Percentiles rank a stretch among this genome's conserved stretches.
Evolutionary conservation across 805 yeast genomes (phyloP).

Genomic region (Kodamaea restingae): DNA sequence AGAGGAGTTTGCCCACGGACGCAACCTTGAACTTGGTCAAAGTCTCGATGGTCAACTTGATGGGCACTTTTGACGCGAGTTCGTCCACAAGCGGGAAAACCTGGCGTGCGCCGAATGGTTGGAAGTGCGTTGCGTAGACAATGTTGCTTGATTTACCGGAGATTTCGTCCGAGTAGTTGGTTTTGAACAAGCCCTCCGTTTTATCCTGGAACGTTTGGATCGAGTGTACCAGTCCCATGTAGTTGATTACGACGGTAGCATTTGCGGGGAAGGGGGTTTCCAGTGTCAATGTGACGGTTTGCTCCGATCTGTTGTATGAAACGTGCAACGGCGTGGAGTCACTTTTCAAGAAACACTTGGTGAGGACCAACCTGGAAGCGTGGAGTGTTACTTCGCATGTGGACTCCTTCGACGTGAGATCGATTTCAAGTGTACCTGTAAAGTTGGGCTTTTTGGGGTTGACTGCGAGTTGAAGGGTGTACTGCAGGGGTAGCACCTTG

Average conservation of each 20-base stretch:
- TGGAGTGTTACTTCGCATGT: slow-evolving; percentile 30
- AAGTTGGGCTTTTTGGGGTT: slow-evolving; percentile 47
- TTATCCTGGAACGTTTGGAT: slow-evolving; percentile 51
- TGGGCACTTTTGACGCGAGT: slow-evolving; percentile 48
- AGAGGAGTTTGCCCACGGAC: slow-evolving; percentile 42
- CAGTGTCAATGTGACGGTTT: slow-evolving; percentile 28
- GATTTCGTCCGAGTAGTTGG: slow-evolving; percentile 52
- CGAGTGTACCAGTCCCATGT: slow-evolving; percentile 48
- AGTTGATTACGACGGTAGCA: slow-evolving; percentile 27
- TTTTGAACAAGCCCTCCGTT: slow-evolving; percentile 65
- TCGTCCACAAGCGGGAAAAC: slow-evolving; percentile 74
- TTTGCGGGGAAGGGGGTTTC: slow-evolving; percentile 12
- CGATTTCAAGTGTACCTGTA: slow-evolving; percentile 36
- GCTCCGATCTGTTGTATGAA: slow-evolving; percentile 38
- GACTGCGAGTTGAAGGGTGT: slow-evolving; percentile 35
- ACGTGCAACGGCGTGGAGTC: slow-evolving; percentile 21
- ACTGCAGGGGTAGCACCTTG: slow-evolving; percentile 33
- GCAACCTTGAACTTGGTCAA: slow-evolving; percentile 44
- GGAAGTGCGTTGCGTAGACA: slow-evolving; percentile 67
- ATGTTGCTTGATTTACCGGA: slow-evolving; percentile 48
- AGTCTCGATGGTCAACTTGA: slow-evolving; percentile 48
- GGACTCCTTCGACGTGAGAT: slow-evolving; percentile 7
- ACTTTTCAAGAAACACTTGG: slow-evolving; percentile 16
- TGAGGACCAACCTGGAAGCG: slow-evolving; percentile 39
- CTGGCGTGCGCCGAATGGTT: slow-evolving; percentile 59